These are phyloP conservation scores for Aspergillus quadrilineatus DNA, from an alignment of 2,329 filamentous ascomycete species.

Conservation along the genomic window DNA sequence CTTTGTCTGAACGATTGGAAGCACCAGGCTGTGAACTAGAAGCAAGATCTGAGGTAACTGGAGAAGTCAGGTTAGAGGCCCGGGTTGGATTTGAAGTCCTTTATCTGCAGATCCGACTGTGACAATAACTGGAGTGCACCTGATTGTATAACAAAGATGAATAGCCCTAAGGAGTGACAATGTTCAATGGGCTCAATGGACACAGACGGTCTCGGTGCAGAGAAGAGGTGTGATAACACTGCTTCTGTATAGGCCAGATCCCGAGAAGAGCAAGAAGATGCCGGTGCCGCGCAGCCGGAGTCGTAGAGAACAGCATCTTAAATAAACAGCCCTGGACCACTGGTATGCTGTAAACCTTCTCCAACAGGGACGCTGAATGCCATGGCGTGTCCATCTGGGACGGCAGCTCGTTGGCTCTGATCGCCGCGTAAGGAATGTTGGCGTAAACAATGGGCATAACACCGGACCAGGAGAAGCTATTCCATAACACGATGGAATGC, in stretches of 20 bases:
- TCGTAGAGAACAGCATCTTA: background rate
- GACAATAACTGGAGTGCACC: background rate
- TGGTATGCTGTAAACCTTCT: constrained; percentile 11
- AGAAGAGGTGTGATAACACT: background rate
- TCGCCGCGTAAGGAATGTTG: constrained; percentile 6
- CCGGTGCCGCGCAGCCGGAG: no score
- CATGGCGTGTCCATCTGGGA: constrained; percentile 2
- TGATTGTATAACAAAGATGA: background rate
- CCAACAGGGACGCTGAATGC: background rate
- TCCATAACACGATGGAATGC: no score
- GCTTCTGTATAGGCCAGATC: background rate
- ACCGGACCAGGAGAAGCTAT: background rate
- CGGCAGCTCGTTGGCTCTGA: background rate
- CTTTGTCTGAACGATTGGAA: background rate
- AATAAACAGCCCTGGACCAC: background rate
- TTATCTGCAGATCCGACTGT: background rate
- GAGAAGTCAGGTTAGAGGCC: background rate
- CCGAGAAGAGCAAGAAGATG: background rate
- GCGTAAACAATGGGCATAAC: constrained; percentile 1
- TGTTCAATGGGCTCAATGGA: background rate
- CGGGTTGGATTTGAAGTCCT: background rate
- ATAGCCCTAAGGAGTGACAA: constrained; percentile 3
- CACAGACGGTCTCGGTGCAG: background rate
- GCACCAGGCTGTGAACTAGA: constrained; percentile 3
- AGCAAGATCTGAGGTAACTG: background rate